These are phyloP conservation scores for Cyclotella cryptica DNA, from an alignment of 108 stramenopile genomes.

Conservation along the genomic window DNA sequence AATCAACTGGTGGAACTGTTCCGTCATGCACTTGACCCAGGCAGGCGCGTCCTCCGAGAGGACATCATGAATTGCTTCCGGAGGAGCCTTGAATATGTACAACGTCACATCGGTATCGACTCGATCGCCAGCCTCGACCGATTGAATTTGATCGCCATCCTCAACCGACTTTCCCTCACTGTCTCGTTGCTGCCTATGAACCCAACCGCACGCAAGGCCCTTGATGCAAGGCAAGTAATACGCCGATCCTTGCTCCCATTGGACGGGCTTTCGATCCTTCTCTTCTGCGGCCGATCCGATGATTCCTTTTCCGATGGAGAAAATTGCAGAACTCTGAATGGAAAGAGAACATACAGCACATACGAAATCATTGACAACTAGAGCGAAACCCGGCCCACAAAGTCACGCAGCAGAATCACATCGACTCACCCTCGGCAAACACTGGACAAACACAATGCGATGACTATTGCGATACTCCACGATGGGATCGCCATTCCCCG, in stretches of 20 bases:
- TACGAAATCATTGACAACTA: neutral
- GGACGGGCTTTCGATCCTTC: constrained; percentile 41
- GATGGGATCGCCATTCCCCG: constrained; percentile 39
- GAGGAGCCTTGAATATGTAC: constrained; percentile 11
- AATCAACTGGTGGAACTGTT: constrained; percentile 5
- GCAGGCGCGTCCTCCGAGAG: neutral
- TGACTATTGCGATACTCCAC: constrained; percentile 72
- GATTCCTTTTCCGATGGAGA: constrained; percentile 77
- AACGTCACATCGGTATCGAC: neutral
- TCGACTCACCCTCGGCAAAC: constrained; percentile 40
- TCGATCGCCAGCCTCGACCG: neutral
- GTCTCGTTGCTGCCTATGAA: constrained; percentile 25
- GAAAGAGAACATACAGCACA: neutral
- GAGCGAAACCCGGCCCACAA: neutral
- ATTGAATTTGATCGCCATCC: neutral
- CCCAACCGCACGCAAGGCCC: constrained; percentile 80
- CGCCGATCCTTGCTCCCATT: constrained; percentile 61
- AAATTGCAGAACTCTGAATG: constrained; percentile 29
- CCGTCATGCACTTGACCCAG: constrained; percentile 10
- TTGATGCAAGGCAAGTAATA: constrained; percentile 57
- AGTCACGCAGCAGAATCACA: neutral
- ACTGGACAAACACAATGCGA: constrained; percentile 59
- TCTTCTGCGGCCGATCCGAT: constrained; percentile 75
- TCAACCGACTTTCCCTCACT: neutral
- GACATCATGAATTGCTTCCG: neutral